Conservation (phyloP, 352 stramenopile genomes). For the Globisporangium polare region DNA sequence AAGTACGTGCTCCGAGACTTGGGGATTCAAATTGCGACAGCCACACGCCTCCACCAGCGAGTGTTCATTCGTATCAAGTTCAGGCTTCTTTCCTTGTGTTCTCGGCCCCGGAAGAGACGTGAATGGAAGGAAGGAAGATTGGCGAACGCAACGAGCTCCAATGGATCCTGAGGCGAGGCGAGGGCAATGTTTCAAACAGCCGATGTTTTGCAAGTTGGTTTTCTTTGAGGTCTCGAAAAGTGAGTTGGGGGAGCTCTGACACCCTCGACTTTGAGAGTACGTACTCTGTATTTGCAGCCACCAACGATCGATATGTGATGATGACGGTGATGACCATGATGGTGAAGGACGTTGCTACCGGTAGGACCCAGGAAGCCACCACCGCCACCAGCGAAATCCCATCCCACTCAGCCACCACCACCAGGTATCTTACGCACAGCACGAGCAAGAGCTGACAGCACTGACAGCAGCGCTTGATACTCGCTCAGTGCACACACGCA, state of each 20-base stretch:
- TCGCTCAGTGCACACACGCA: not conserved
- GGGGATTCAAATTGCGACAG: not conserved
- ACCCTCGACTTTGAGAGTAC: not conserved
- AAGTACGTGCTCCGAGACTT: not conserved
- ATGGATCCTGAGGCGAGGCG: not conserved
- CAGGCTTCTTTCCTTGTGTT: not conserved
- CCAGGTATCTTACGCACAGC: not conserved
- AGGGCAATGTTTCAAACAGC: not conserved
- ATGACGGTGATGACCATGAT: too few relatives aligned
- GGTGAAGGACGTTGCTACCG: too few relatives aligned
- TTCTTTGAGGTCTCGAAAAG: not conserved
- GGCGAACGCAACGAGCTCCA: not conserved
- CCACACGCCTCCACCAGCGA: constrained; percentile 1
- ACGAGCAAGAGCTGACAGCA: not conserved
- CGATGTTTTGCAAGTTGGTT: not conserved
- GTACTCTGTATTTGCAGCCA: too few relatives aligned
- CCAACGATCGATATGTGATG: too few relatives aligned
- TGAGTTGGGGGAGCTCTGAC: not conserved
- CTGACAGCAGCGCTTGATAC: not conserved
- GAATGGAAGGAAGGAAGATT: not conserved
- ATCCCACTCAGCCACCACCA: not conserved
- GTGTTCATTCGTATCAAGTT: not conserved
- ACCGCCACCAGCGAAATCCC: not conserved
- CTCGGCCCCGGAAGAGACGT: not conserved
- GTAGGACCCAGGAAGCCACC: too few relatives aligned